Evolutionary conservation across 345 rosid species (phyloP), one percentile per base, ranked within the genome.

Genomic region (Euphorbia pulcherrima): DNA sequence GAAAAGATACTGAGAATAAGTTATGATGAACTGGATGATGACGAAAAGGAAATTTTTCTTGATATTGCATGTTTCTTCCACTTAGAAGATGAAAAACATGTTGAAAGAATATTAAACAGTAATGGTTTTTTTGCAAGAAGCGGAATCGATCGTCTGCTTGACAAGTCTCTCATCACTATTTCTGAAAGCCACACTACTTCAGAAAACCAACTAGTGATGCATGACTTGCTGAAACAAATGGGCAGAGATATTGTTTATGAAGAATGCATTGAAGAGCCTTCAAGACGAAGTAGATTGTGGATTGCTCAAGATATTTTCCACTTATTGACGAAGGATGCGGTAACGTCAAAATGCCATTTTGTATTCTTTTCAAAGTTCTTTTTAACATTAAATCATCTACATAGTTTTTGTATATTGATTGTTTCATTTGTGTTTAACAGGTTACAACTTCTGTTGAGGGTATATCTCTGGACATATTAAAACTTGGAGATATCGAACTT

Each of bases 11-110:
- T 58, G 41, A 58, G 62, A 58, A 46, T 46, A 21, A 58, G 56
- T 44, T 58, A 26, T 58, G 16, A 57, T 68, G 71, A 21, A 17
- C 17, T 68, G 20, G 39, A 44, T 41, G 40, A 5, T 12, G 33
- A 58, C 6, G 71, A 68, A 56, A 41, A 57, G 47, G 21, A 40
- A 3, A 44, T 41, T 26, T 68, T 68, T 47, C 63, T 68, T 68
- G 71, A 68, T 26, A 41, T 68, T 41, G 71, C 71, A 29, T 68
- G 71, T 28, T 68, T 68, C 35, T 57, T 68, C 30, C 28, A 27
- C 21, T 12, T 27, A 1, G 17, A 52, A 16, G 6, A 33, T 10
- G 26, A 24, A 40, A 35, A 62, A 40, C 29, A 2, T 62, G 33
- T 41, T 27, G 51, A 40, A 23, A 41, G 20, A 11, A 39, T 27